Conservation (phyloP, 345 rosid genomes). For the Hevea brasiliensis region DNA sequence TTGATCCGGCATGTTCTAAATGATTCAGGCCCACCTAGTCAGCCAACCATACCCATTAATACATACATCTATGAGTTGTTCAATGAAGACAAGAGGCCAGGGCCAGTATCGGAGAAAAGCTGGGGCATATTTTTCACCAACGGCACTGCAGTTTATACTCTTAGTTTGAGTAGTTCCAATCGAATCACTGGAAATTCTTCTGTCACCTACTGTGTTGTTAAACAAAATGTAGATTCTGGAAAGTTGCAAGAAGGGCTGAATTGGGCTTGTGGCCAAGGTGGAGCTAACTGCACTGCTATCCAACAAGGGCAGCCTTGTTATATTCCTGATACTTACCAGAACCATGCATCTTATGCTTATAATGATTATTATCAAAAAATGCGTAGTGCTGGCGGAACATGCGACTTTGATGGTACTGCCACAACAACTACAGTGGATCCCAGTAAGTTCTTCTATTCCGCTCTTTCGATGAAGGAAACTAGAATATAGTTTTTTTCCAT, state of each 20-base stretch:
- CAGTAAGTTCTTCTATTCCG: constrained; percentile 46
- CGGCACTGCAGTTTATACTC: constrained; percentile 72
- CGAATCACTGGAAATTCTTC: constrained; percentile 48
- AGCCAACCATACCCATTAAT: constrained; percentile 58
- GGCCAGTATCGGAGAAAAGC: constrained; percentile 73
- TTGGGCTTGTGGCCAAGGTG: constrained; percentile 98
- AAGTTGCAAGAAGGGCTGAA: constrained; percentile 73
- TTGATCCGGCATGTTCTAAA: constrained; percentile 74
- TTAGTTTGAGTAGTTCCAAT: constrained; percentile 44
- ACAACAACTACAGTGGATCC: constrained; percentile 60
- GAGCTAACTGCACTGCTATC: constrained; percentile 69
- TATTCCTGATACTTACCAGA: constrained; percentile 52
- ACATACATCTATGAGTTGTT: constrained; percentile 86
- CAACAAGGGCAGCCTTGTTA: constrained; percentile 73
- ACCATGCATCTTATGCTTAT: constrained; percentile 89
- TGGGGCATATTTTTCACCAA: constrained; percentile 84
- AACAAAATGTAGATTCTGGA: constrained; percentile 57
- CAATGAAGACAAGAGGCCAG: constrained; percentile 78
- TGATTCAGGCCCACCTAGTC: constrained; percentile 90
- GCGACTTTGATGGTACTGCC: constrained; percentile 85
- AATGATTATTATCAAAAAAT: constrained; percentile 86
- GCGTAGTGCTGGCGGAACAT: constrained; percentile 77
- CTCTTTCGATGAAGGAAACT: neutral
- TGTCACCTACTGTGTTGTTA: constrained; percentile 69
- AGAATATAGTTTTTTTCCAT: neutral